Base-by-base conservation (phyloP, 805 yeast genomes). In the Maudiozyma turicensis region DNA sequence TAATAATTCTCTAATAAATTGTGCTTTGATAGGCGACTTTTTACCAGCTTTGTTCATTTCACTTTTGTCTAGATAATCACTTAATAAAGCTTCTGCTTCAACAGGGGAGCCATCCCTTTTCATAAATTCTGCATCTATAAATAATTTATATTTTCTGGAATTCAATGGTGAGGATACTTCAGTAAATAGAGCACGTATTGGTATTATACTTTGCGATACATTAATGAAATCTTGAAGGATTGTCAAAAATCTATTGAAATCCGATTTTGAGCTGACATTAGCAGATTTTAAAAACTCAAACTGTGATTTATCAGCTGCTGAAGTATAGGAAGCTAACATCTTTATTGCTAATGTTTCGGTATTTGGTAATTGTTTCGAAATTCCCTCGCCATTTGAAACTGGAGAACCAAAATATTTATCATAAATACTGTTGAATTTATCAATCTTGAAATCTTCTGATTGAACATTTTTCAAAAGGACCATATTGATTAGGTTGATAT, bases 91-190 rank as follows among this genome's bases (percentile, higher is more conserved):
- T 45, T 64, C 66, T 9, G 66, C 64, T 6, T 40, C 47, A 3
- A 50, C 46, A 33, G 53, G 46, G 20, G 54, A 52, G 5, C 64
- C 65, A 30, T 48, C 51, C 6, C 42, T 49, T 35, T 60, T 62
- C 8, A 26, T 9, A 26, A 60, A 62, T 45, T 61, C 65, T 4
- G 66, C 63, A 3, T 40, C 37, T 34, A 62, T 59, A 48, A 60
- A 60, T 10, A 46, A 31, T 5, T 58, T 59, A 40, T 51, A 59
- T 41, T 56, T 56, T 45, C 52, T 52, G 14, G 58, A 46, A 44
- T 57, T 56, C 4, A 54, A 13, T 1, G 59, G 61, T 31, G 48
- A 49, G 33, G 52, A 50, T 8, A 62, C 51, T 44, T 62, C 61
- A 10, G 47, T 45, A 39, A 53, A 59, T 1, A 60, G 43, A 20